A percentile compares a stretch with the other conserved stretches of the same genome.
phyloP scores from a whole-genome alignment of 2,329 filamentous ascomycete species.

The Nectriaceae sp. region DNA sequence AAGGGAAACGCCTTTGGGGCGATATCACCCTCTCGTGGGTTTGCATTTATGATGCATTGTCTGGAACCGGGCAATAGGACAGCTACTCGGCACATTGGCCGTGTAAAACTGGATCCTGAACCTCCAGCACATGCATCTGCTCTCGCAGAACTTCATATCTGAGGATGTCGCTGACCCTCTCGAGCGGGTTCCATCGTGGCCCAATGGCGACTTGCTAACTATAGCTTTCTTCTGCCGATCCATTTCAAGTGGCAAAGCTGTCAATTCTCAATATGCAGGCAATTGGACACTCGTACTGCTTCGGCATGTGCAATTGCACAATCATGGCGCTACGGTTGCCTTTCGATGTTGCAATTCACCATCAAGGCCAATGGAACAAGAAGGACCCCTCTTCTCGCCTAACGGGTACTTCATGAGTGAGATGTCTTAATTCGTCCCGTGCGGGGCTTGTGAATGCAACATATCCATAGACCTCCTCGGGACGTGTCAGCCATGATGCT shows the following conservation, averaged over 20 bases:
- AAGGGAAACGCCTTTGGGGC: no score
- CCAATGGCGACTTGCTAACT: background rate
- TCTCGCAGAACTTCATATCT: no score
- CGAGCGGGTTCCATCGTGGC: no score
- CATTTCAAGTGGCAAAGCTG: no score
- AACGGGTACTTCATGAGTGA: background rate
- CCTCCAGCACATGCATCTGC: no score
- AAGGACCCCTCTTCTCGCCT: background rate
- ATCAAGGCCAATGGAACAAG: background rate
- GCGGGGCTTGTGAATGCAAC: slow-evolving; percentile 8
- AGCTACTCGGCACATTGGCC: background rate
- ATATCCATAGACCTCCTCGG: slow-evolving; percentile 13
- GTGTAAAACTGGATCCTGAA: background rate
- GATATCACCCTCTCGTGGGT: no score
- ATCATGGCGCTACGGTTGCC: background rate
- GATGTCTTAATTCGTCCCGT: slow-evolving; percentile 10
- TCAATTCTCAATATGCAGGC: no score
- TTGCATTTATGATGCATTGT: no score
- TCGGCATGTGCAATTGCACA: background rate
- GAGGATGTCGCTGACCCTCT: no score
- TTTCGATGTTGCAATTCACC: background rate
- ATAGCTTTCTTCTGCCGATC: no score
- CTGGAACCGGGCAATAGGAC: no score
- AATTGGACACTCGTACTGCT: no score
- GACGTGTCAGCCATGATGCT: slow-evolving; percentile 12